A percentile compares a stretch with the other conserved stretches of the same genome.
These are phyloP conservation scores for Pyrenula massariospora DNA, from an alignment of 495 filamentous ascomycete species.

Conservation along the genomic window DNA sequence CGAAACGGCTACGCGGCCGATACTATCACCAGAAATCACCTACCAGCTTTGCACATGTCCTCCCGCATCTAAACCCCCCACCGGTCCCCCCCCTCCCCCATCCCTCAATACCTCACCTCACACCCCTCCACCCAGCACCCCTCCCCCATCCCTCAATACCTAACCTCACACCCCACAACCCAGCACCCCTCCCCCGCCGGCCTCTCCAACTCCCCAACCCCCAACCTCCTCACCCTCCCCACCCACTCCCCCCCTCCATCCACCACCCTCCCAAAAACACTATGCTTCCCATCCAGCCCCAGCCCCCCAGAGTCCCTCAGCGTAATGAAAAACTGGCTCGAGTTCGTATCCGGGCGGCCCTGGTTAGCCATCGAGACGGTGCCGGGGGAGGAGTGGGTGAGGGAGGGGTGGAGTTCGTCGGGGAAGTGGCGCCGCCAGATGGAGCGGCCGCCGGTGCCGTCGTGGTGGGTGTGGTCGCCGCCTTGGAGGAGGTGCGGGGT, in stretches of 20 bases:
- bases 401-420: constrained; percentile 23
- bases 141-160: not conserved
- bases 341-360: constrained; percentile 16
- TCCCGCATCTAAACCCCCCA: too few species aligned
- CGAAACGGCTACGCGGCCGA: too few species aligned
- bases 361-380: constrained; percentile 20
- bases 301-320: constrained; percentile 40
- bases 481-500: constrained; percentile 12
- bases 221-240: constrained; percentile 75
- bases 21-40: too few species aligned
- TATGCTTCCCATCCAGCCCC: constrained; percentile 88
- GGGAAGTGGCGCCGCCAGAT: constrained; percentile 14
- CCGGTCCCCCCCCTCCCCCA: not conserved
- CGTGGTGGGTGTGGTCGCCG: constrained; percentile 12
- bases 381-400: constrained; percentile 28
- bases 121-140: not conserved
- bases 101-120: not conserved
- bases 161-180: not conserved
- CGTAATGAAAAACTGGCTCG: constrained; percentile 13
- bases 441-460: constrained; percentile 13
- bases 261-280: constrained; percentile 86
- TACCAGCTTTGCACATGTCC: too few species aligned
- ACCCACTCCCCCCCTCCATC: constrained; percentile 78
- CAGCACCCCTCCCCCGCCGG: not conserved
- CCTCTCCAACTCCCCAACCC: constrained; percentile 34